phyloP scores from a whole-genome alignment of 2,329 filamentous ascomycete species.

The Colletotrichum cordylinicola region DNA sequence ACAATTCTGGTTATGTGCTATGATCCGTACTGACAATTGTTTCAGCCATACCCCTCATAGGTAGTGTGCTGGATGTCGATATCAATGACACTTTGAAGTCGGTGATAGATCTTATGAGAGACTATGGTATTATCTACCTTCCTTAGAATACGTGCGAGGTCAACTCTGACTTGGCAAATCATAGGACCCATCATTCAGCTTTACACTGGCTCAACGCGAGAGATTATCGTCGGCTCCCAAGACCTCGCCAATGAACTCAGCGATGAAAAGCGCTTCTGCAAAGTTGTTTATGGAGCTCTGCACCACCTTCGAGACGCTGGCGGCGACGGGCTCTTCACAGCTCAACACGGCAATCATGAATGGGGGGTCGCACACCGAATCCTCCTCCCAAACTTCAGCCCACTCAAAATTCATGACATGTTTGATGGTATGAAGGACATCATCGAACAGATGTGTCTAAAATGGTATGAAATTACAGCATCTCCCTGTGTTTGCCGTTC shows the following conservation, averaged over 20 bases:
- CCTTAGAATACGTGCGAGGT: neutral
- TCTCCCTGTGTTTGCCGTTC: neutral
- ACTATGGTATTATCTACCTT: neutral
- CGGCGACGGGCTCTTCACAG: constrained; percentile 69
- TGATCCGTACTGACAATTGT: neutral
- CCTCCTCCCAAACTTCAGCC: constrained; percentile 72
- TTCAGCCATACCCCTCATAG: neutral
- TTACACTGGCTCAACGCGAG: neutral
- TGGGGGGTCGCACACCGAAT: constrained; percentile 72
- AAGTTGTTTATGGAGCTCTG: neutral
- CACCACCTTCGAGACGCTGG: neutral
- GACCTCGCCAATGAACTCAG: neutral
- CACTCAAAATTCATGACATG: constrained; percentile 70
- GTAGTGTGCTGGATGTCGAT: neutral
- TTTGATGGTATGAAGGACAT: constrained; percentile 75
- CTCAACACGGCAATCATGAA: constrained; percentile 29
- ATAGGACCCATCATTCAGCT: neutral
- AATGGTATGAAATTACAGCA: constrained; percentile 51
- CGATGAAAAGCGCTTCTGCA: neutral
- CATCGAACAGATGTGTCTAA: constrained; percentile 68
- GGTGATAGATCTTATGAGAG: neutral
- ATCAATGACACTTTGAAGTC: neutral
- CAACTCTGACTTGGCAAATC: neutral
- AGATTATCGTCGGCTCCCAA: neutral
- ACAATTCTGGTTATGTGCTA: neutral